Conservation (phyloP, 2,329 filamentous ascomycete genomes). For the Lojkania enalia region DNA sequence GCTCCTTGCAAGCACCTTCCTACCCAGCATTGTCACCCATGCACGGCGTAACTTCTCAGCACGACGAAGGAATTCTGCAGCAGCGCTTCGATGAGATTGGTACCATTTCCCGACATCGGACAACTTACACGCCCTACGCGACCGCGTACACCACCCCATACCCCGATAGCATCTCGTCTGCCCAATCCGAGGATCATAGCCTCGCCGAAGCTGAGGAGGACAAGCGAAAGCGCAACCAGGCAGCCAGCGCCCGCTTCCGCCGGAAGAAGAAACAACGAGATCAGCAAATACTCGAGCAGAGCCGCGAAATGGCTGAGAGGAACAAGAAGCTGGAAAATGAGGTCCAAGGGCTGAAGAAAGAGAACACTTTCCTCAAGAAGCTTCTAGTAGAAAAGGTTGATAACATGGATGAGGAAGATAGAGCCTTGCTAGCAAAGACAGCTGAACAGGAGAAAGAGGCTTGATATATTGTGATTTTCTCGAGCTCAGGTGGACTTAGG, state of each 20-base stretch:
- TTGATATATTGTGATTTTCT: conserved; percentile 4
- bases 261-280: conserved; percentile 97
- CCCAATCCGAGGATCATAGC: conserved; percentile 31
- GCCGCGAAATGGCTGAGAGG: conserved; percentile 77
- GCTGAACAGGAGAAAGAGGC: conserved; percentile 19
- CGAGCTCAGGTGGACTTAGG: no score
- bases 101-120: conserved; percentile 36
- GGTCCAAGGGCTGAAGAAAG: conserved; percentile 43
- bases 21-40: conserved; percentile 33
- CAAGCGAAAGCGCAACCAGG: conserved; percentile 86
- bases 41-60: conserved; percentile 28
- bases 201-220: conserved; percentile 72
- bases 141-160: conserved; percentile 36
- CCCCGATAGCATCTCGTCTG: conserved; percentile 38
- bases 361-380: conserved; percentile 47
- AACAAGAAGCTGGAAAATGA: conserved; percentile 68
- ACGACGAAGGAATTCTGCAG: conserved; percentile 23
- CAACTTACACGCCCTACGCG: conserved; percentile 30
- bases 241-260: conserved; percentile 84
- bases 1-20: conserved; percentile 27
- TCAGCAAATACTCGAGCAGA: conserved; percentile 64
- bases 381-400: conserved; percentile 43
- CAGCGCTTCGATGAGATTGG: conserved; percentile 36
- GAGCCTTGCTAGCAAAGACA: conserved; percentile 30
- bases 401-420: conserved; percentile 44